These are phyloP conservation scores for Solanum pinnatisectum DNA, from an alignment of 257 asterid species.

Conservation along the genomic window DNA sequence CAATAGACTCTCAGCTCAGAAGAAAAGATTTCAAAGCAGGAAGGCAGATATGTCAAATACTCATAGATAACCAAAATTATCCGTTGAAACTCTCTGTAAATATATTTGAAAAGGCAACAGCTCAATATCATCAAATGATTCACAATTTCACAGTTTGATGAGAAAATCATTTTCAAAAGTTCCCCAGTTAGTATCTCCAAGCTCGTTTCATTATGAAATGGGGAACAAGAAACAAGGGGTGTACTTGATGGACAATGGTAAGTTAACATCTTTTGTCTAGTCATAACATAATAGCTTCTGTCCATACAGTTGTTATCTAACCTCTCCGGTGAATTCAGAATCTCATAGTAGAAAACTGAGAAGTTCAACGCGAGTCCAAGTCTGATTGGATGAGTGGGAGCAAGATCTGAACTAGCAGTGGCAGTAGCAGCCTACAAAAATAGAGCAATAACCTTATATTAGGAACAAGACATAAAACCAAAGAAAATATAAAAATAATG, in stretches of 20 bases:
- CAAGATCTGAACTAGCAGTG: conserved; percentile 52
- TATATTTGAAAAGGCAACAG: neutral
- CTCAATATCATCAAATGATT: neutral
- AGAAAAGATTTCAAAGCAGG: neutral
- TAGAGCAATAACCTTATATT: neutral
- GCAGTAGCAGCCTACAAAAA: conserved; percentile 61
- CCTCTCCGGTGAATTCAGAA: conserved; percentile 72
- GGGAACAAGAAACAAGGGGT: neutral
- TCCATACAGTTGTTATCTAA: conserved; percentile 3
- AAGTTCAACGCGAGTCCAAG: conserved; percentile 70
- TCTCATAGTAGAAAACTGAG: conserved; percentile 74
- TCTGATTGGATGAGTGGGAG: conserved; percentile 72
- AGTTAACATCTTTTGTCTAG: neutral
- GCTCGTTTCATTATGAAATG: neutral
- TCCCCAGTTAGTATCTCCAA: neutral
- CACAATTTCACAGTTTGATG: neutral
- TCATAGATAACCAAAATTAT: neutral
- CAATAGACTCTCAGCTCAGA: neutral
- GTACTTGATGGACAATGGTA: neutral
- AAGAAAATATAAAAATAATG: neutral
- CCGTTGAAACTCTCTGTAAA: neutral
- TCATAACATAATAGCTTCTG: neutral
- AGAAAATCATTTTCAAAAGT: neutral
- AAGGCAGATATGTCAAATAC: neutral
- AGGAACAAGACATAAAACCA: neutral